Evolutionary conservation across 1,284 basidiomycete genomes (phyloP), one percentile per base, ranked within the genome.

Genomic region (Ustilago sp.): DNA sequence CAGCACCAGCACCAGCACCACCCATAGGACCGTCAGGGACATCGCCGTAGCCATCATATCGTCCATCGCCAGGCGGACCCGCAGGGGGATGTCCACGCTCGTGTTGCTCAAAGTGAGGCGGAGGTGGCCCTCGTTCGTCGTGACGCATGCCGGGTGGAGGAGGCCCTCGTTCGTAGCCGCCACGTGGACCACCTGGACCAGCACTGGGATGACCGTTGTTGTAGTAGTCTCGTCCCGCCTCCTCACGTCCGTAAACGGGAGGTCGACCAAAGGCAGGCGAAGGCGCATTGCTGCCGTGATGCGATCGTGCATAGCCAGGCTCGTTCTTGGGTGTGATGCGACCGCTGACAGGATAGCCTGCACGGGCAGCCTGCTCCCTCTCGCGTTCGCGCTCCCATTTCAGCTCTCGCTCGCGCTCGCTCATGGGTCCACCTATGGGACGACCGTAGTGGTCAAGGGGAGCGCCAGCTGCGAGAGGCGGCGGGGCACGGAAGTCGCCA

Each of bases 291-390:
- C 75, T 78, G 48, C 75, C 75, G 52, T 78, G 75, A 55, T 74
- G 71, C 19, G 75, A 78, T 9, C 75, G 60, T 38, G 75, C 62
- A 43, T 74, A 74, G 35, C 59, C 68, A 31, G 55, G 41, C 36
- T 78, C 75, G 52, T 78, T 68, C 60, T 78, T 78, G 31, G 75
- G 75, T n/a, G 75, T 78, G 59, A 74, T 59, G 47, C 75, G 63
- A 8, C 75, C 75, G 43, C 75, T 73, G 43, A 54, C 38, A 45
- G 63, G 56, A 48, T 78, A 78, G 36, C 68, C 48, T 15, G 28
- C 65, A 12, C 75, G 70, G 35, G 68, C 68, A 8, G 61, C 66
- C 35, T 74, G 71, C 60, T 75, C 63, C 39, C 77, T 60, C 51
- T 77, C 74, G 32, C 72, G 72, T 62, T 74, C 74, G 19, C 77